These are phyloP conservation scores for Prillingera fragicola DNA, from an alignment of 1,284 basidiomycete species.

Conservation along the genomic window DNA sequence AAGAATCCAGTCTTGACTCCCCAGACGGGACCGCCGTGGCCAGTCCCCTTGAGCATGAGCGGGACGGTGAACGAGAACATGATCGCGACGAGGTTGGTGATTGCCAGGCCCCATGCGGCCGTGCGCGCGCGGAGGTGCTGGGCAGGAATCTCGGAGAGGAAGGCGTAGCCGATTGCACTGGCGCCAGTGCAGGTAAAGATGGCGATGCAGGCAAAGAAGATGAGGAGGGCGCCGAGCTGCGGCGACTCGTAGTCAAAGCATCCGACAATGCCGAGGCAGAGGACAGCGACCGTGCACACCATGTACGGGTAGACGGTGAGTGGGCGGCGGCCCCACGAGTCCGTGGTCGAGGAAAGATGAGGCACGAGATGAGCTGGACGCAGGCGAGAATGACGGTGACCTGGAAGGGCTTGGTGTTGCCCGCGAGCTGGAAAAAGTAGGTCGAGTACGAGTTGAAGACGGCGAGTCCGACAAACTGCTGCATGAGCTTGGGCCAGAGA, in stretches of 20 bases:
- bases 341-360: slow-evolving; percentile 13
- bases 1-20: slow-evolving; percentile 17
- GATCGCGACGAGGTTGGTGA: slow-evolving; percentile 20
- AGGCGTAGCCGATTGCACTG: slow-evolving; percentile 20
- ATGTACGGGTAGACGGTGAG: slow-evolving; percentile 27
- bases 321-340: slow-evolving; percentile 25
- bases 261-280: slow-evolving; percentile 30
- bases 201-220: slow-evolving; percentile 23
- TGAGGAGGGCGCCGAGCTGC: slow-evolving; percentile 22
- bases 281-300: slow-evolving; percentile 20
- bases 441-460: slow-evolving; percentile 21
- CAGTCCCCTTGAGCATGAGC: slow-evolving; percentile 12
- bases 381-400: slow-evolving; percentile 35
- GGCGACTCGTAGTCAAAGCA: slow-evolving; percentile 26
- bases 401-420: slow-evolving; percentile 28
- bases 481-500: slow-evolving; percentile 27
- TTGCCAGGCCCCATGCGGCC: slow-evolving; percentile 18
- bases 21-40: slow-evolving; percentile 8
- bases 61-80: slow-evolving; percentile 17
- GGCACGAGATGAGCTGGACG: slow-evolving; percentile 21
- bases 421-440: slow-evolving; percentile 32
- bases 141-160: slow-evolving; percentile 25
- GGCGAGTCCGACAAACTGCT: slow-evolving; percentile 25
- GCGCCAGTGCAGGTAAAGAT: slow-evolving; percentile 23
- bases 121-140: slow-evolving; percentile 25